These are phyloP conservation scores for Rhododendron kiyosumense DNA, from an alignment of 148 eudicot species.

Conservation along the genomic window DNA sequence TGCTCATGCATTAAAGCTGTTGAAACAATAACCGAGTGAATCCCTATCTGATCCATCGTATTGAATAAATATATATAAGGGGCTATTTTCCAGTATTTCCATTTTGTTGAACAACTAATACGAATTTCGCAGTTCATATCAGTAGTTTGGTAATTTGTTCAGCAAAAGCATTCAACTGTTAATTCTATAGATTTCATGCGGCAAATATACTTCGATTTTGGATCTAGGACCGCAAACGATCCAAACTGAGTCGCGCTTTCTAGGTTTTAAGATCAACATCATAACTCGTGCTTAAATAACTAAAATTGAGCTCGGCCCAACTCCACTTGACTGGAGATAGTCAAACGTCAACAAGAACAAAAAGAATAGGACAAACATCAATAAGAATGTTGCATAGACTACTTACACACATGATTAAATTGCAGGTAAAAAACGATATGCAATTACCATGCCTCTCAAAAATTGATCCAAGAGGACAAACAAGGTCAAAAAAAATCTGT, in stretches of 20 bases:
- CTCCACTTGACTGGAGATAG: background rate
- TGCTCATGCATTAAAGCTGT: background rate
- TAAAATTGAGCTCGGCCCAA: background rate
- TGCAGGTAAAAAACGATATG: background rate
- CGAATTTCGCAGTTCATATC: background rate
- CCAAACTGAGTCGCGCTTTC: background rate
- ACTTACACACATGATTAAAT: background rate
- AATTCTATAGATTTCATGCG: background rate
- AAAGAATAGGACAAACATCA: too few relatives aligned
- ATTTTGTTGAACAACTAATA: background rate
- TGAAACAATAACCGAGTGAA: background rate
- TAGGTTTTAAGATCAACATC: background rate
- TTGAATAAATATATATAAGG: background rate
- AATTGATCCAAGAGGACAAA: background rate
- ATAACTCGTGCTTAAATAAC: background rate
- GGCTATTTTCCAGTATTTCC: background rate
- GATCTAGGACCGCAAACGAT: background rate
- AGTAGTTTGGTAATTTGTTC: background rate
- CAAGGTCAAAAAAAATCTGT: background rate
- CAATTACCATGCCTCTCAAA: background rate
- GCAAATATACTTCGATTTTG: background rate
- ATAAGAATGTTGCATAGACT: background rate
- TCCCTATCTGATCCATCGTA: background rate
- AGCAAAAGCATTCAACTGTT: background rate
- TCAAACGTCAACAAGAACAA: too few relatives aligned